A percentile compares a stretch with the other conserved stretches of the same genome.
These are phyloP conservation scores for Candida alai DNA, from an alignment of 805 yeast species.

Conservation along the genomic window DNA sequence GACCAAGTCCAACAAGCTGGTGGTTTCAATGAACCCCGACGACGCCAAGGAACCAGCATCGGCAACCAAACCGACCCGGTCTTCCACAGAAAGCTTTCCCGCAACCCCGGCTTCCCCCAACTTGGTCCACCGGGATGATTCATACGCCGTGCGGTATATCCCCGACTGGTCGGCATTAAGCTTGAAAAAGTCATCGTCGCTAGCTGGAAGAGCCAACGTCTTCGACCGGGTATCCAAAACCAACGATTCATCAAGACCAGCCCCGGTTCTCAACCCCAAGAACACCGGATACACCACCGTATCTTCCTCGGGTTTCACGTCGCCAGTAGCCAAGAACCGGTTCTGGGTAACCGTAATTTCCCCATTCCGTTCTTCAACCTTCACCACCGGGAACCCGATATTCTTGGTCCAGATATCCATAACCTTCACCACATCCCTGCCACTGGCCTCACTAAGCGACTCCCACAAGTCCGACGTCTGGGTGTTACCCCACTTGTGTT, in stretches of 20 bases:
- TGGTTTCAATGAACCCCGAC: slow-evolving; percentile 65
- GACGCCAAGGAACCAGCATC: slow-evolving; percentile 70
- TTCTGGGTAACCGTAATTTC: slow-evolving; percentile 61
- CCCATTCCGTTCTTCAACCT: slow-evolving; percentile 53
- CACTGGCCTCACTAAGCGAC: slow-evolving; percentile 64
- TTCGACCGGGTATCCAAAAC: slow-evolving; percentile 45
- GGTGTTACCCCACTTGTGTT: slow-evolving; percentile 76
- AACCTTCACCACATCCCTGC: slow-evolving; percentile 65
- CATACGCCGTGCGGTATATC: slow-evolving; percentile 69
- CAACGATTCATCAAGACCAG: slow-evolving; percentile 58
- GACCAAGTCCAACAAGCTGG: slow-evolving; percentile 56
- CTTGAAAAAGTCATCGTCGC: slow-evolving; percentile 56
- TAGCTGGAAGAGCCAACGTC: slow-evolving; percentile 35
- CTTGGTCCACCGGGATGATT: slow-evolving; percentile 64
- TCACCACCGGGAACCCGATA: slow-evolving; percentile 72
- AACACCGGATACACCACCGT: slow-evolving; percentile 65
- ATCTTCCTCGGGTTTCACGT: slow-evolving; percentile 73
- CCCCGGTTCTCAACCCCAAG: slow-evolving; percentile 54
- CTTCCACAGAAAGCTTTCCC: slow-evolving; percentile 64
- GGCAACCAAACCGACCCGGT: slow-evolving; percentile 76
- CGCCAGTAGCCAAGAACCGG: slow-evolving; percentile 74
- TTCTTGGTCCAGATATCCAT: slow-evolving; percentile 82
- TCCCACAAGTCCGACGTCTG: slow-evolving; percentile 75
- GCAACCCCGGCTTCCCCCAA: slow-evolving; percentile 58
- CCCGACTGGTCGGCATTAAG: slow-evolving; percentile 73